These are phyloP conservation scores for Aquilaria agallochum DNA, from an alignment of 441 rosid genomes.

Conservation along the genomic window DNA sequence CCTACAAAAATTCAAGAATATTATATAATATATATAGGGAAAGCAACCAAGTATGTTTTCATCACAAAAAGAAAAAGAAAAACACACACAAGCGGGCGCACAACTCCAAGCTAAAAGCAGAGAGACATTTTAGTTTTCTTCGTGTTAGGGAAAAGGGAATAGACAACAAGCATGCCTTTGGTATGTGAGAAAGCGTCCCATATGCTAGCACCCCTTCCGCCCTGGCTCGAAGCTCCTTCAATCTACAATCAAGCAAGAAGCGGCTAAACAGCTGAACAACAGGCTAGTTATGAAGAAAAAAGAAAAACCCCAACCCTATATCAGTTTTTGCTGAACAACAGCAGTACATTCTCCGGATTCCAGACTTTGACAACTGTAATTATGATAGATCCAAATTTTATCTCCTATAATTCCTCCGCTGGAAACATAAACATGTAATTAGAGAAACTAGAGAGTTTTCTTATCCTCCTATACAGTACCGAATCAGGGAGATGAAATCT, in stretches of 20 bases:
- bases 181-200: slow-evolving; percentile 74
- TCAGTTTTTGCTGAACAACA: background rate
- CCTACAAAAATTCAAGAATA: slow-evolving; percentile 33
- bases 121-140: too few relatives aligned
- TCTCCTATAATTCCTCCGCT: too few relatives aligned
- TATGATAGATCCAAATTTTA: too few relatives aligned
- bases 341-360: too few relatives aligned
- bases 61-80: background rate
- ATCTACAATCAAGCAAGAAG: slow-evolving; percentile 37
- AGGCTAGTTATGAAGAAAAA: background rate
- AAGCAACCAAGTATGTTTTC: background rate
- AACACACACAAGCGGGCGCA: background rate
- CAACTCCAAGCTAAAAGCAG: slow-evolving; percentile 30
- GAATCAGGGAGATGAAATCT: background rate
- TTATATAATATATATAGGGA: slow-evolving; percentile 3
- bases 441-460: too few relatives aligned
- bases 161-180: too few relatives aligned
- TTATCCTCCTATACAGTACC: too few relatives aligned
- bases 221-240: slow-evolving; percentile 75
- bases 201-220: slow-evolving; percentile 66
- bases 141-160: too few relatives aligned
- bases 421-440: too few relatives aligned
- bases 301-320: background rate
- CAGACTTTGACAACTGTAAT: too few relatives aligned
- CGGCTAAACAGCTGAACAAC: background rate